Evolutionary conservation across 1,284 basidiomycete species (phyloP).

Genomic region (Rhodotorula sp.): DNA sequence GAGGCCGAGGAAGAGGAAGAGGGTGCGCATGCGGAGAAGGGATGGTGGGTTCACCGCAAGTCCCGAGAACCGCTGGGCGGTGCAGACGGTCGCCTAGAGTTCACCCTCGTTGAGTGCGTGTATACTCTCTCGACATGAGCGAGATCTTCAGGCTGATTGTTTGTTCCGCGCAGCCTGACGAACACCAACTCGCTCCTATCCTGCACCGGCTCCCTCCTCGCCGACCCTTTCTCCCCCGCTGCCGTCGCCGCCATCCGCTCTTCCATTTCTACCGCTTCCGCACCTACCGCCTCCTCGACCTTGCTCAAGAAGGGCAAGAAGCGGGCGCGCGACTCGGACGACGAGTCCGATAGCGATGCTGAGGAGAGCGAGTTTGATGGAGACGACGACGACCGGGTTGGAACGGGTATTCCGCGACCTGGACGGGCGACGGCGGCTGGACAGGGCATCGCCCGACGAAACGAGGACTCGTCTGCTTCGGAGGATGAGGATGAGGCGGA

Average conservation of each 20-base stretch:
- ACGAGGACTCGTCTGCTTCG: too few species aligned
- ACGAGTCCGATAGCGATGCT: background rate
- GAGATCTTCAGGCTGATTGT: background rate
- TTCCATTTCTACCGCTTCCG: background rate
- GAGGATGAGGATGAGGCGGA: background rate
- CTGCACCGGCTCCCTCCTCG: slow-evolving; percentile 81
- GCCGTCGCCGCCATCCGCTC: slow-evolving; percentile 13
- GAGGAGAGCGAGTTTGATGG: slow-evolving; percentile 1
- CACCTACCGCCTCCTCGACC: background rate
- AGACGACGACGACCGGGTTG: slow-evolving; percentile 32
- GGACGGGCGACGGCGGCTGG: background rate
- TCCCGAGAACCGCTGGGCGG: slow-evolving; percentile 73
- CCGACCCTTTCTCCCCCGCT: slow-evolving; percentile 72
- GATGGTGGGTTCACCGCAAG: slow-evolving; percentile 75
- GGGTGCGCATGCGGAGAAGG: slow-evolving; percentile 47
- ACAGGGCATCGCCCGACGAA: too few species aligned
- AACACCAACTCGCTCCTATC: slow-evolving; percentile 95
- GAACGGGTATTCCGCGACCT: slow-evolving; percentile 20
- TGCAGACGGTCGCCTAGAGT: slow-evolving; percentile 65
- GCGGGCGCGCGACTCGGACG: slow-evolving; percentile 10
- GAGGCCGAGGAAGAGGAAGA: slow-evolving; percentile 43
- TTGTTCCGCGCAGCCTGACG: slow-evolving; percentile 61
- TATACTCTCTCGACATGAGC: background rate
- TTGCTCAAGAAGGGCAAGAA: slow-evolving; percentile 18
- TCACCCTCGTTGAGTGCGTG: slow-evolving; percentile 85